phyloP scores from a whole-genome alignment of 305 asterid species.

The Solanum hybrid region DNA sequence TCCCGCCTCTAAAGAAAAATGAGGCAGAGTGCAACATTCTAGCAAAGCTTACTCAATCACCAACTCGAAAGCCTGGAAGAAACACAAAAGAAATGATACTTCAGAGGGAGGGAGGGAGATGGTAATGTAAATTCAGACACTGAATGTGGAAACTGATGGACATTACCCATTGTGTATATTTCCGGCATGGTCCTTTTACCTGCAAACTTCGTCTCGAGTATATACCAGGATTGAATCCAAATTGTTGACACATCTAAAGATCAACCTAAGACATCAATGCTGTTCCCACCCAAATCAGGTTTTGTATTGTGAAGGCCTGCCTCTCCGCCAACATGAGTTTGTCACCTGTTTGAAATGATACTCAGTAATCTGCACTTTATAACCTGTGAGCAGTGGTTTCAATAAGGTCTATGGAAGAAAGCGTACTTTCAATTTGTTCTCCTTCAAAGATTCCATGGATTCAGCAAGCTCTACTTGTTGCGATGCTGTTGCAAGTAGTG shows the following conservation, averaged over 20 bases:
- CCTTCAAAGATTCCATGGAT: slow-evolving; percentile 70
- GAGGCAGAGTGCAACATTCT: slow-evolving; percentile 25
- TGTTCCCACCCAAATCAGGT: slow-evolving; percentile 17
- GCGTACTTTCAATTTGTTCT: slow-evolving; percentile 43
- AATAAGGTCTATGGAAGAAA: slow-evolving; percentile 4
- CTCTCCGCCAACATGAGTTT: slow-evolving; percentile 52
- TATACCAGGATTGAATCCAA: background rate
- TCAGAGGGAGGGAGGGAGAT: background rate
- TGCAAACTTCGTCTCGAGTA: background rate
- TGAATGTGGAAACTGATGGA: background rate
- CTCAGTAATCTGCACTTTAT: background rate
- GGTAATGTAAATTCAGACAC: background rate
- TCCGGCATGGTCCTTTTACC: background rate
- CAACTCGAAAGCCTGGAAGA: slow-evolving; percentile 10
- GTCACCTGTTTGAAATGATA: slow-evolving; percentile 33
- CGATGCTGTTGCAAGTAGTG: slow-evolving; percentile 71
- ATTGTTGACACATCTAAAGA: background rate
- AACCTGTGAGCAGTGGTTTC: background rate
- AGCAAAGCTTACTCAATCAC: slow-evolving; percentile 6
- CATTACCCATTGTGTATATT: background rate
- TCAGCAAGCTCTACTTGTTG: slow-evolving; percentile 84
- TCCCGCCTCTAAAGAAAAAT: slow-evolving; percentile 28
- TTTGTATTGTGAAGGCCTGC: slow-evolving; percentile 37
- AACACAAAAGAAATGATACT: background rate
- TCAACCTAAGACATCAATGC: background rate